These are phyloP conservation scores for Ceratobasidium sp. DNA, from an alignment of 1,284 basidiomycete genomes.

Conservation along the genomic window DNA sequence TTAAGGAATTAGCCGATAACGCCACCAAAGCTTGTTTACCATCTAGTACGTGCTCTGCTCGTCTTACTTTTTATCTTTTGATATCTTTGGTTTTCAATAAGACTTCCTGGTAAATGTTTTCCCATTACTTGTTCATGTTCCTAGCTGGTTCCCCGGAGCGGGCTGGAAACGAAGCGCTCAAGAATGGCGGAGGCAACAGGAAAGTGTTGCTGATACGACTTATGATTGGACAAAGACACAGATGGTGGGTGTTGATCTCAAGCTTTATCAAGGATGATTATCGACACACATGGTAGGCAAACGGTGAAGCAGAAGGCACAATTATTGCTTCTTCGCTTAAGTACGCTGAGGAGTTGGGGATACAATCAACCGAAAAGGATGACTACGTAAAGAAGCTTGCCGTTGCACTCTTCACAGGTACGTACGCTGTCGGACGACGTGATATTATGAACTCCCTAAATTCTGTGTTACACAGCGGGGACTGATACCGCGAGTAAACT, in stretches of 20 bases:
- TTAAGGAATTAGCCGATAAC: constrained; percentile 3
- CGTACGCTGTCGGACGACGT: too few species aligned
- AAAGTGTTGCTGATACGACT: neutral
- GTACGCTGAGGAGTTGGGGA: neutral
- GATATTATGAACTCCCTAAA: too few species aligned
- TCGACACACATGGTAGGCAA: neutral
- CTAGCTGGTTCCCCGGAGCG: constrained; percentile 43
- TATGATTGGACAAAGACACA: constrained; percentile 21
- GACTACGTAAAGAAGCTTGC: constrained; percentile 19
- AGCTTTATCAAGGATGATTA: neutral
- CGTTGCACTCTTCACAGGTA: constrained; percentile 2
- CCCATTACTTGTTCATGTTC: constrained; percentile 15
- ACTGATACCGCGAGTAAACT: constrained; percentile 10
- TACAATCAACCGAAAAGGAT: neutral
- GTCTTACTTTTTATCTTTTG: too few species aligned
- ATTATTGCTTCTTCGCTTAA: neutral
- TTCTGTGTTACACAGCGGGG: too few species aligned
- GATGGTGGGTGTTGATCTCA: neutral
- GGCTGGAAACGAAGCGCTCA: constrained; percentile 30
- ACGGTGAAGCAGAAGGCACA: neutral
- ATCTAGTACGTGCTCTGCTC: neutral
- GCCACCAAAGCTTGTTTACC: neutral
- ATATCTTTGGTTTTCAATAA: neutral
- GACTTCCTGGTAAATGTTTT: constrained; percentile 34
- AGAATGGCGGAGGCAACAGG: constrained; percentile 22